These are phyloP conservation scores for Tolypocladium nubicola DNA, from an alignment of 2,329 filamentous ascomycete species.

Conservation along the genomic window DNA sequence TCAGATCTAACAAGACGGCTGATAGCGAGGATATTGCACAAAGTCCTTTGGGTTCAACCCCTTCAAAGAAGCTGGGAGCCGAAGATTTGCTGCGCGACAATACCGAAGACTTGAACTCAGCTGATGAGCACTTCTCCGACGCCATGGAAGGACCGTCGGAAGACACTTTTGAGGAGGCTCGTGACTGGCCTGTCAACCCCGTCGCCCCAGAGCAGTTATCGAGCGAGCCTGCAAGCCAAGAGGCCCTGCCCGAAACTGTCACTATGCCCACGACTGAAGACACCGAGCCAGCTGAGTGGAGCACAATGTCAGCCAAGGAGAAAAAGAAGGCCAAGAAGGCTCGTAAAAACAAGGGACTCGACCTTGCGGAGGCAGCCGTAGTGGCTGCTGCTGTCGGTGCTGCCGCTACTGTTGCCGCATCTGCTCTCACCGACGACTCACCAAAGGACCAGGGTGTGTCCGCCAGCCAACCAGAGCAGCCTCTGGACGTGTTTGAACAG, in stretches of 20 bases:
- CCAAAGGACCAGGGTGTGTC: slow-evolving; percentile 3
- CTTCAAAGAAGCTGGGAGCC: slow-evolving; percentile 9
- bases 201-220: background rate
- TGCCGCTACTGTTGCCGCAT: slow-evolving; percentile 1
- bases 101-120: slow-evolving; percentile 20
- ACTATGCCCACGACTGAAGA: slow-evolving; percentile 3
- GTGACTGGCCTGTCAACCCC: slow-evolving; percentile 1
- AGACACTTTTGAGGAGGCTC: slow-evolving; percentile 8
- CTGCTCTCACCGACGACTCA: background rate
- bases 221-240: slow-evolving; percentile 4
- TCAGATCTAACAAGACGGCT: slow-evolving; percentile 15
- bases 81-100: slow-evolving; percentile 9
- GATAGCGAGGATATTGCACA: slow-evolving; percentile 10
- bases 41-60: slow-evolving; percentile 13
- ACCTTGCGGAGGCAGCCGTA: slow-evolving; percentile 1
- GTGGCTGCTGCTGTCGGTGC: slow-evolving; percentile 1
- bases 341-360: slow-evolving; percentile 7
- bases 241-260: slow-evolving; percentile 1
- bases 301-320: slow-evolving; percentile 7
- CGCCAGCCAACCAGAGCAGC: background rate
- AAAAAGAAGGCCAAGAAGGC: slow-evolving; percentile 11
- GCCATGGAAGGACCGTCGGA: slow-evolving; percentile 16
- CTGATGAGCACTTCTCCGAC: slow-evolving; percentile 25
- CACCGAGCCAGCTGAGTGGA: slow-evolving; percentile 7
- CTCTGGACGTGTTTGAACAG: slow-evolving; percentile 4